Evolutionary conservation across 257 asterid genomes (phyloP), one percentile per base, ranked within the genome.

Genomic region (Asclepias syriaca): DNA sequence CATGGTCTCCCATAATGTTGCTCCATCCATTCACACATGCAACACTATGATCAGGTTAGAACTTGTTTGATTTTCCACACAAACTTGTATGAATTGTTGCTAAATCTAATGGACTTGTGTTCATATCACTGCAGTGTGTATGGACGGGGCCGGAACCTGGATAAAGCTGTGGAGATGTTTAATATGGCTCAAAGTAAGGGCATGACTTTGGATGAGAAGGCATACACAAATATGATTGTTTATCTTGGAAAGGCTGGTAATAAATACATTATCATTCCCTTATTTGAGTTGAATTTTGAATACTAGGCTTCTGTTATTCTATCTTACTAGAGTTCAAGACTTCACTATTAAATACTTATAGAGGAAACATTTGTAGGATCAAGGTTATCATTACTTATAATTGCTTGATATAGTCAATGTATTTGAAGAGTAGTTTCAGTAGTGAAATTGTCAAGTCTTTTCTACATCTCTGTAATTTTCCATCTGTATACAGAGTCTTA

Each of bases 1-100:
- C 76, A 94, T 94, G 99, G 76, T 82, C 80, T 87, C 90, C 67
- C 68, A 16, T 50, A 80, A 81, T 56, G 80, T 85, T 75, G 70
- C 87, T 81, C 96, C 93, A 51, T 86, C 97, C 40, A 79, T 91
- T 75, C 95, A 89, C 82, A 94, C 99, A 59, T 89, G 87, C 79
- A 91, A 85, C 84, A 87, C 96, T 79, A 89, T 94, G 99, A 94
- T 94, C 84, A 93, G 98, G 97, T 91, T 51, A 76, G 77, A 66
- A 65, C 59, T n/a, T 50, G 61, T 66, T 63, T 40, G 48, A 19
- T 53, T 68, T 56, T 76, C 58, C 74, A 66, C 51, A 69, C 50
- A 61, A 72, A 54, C 21, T 59, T 40, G 5, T 24, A 39, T 50
- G 32, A 29, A 15, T 40, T 45, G 37, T 74, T 61, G 71, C 40